A percentile compares a stretch with the other conserved stretches of the same genome.
These are phyloP conservation scores for Tricholoma saponaceum DNA, from an alignment of 768 basidiomycete species.

Conservation along the genomic window DNA sequence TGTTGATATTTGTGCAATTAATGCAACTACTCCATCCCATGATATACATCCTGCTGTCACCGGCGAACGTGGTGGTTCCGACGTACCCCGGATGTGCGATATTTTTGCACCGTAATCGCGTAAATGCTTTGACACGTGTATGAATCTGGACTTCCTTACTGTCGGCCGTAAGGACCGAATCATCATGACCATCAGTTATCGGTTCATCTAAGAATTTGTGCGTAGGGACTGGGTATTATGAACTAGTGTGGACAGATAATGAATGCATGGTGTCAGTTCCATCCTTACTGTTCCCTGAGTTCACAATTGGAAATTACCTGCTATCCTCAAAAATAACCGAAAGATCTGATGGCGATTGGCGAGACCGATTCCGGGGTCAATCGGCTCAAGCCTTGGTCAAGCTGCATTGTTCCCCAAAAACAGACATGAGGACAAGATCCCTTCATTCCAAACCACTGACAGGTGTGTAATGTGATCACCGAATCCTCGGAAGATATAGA, in stretches of 20 bases:
- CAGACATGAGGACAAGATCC: not conserved
- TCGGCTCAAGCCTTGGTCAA: not conserved
- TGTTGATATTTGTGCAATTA: not conserved
- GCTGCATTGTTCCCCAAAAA: constrained; percentile 8
- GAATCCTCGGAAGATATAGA: not conserved
- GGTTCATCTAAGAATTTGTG: not conserved
- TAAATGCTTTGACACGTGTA: constrained; percentile 13
- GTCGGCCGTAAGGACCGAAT: constrained; percentile 20
- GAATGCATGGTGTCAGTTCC: not conserved
- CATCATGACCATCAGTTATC: constrained; percentile 1
- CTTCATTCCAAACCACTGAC: not conserved
- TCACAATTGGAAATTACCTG: constrained; percentile 2
- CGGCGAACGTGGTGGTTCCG: constrained; percentile 1
- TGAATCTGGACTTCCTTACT: constrained; percentile 2
- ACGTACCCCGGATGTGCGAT: constrained; percentile 12
- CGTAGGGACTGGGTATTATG: not conserved
- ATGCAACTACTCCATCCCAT: constrained; percentile 2
- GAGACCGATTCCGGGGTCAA: not conserved
- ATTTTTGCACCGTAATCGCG: constrained; percentile 19
- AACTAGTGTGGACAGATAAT: not conserved
- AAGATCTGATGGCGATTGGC: constrained; percentile 9
- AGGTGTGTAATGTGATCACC: not conserved
- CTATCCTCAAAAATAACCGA: not conserved
- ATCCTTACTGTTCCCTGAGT: not conserved
- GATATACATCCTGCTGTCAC: constrained; percentile 2